These are phyloP conservation scores for Microthyrium microscopicum DNA, from an alignment of 2,329 filamentous ascomycete genomes.

Conservation along the genomic window DNA sequence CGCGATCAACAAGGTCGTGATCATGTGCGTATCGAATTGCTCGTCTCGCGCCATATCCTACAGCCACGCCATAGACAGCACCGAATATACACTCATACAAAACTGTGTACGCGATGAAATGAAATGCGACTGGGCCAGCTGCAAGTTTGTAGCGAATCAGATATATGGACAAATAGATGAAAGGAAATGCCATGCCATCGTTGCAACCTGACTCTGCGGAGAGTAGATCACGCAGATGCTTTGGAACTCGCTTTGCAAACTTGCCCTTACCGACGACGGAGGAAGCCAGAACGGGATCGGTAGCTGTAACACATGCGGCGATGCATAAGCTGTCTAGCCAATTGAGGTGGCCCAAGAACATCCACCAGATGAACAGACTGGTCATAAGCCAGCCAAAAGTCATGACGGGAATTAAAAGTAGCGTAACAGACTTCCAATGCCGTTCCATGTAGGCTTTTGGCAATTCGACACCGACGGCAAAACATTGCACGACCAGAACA, in stretches of 20 bases:
- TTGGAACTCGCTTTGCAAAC: conserved; percentile 92
- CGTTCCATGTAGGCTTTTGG: conserved; percentile 93
- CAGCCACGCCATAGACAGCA: conserved; percentile 66
- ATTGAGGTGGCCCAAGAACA: conserved; percentile 53
- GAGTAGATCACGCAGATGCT: conserved; percentile 86
- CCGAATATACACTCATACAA: conserved; percentile 95
- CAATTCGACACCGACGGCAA: conserved; percentile 79
- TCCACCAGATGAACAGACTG: conserved; percentile 87
- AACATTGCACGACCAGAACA: conserved; percentile 82
- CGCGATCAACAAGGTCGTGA: conserved; percentile 74
- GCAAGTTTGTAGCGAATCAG: conserved; percentile 65
- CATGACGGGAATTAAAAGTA: conserved; percentile 90
- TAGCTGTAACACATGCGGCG: conserved; percentile 90
- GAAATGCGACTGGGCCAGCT: conserved; percentile 51
- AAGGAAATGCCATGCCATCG: conserved; percentile 98
- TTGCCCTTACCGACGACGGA: conserved; percentile 98
- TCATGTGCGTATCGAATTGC: conserved; percentile 78
- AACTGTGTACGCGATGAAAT: conserved; percentile 82
- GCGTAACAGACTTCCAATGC: conserved; percentile 84
- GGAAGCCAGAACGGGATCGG: conserved; percentile 88
- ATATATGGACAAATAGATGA: conserved; percentile 84
- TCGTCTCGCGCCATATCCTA: conserved; percentile 83
- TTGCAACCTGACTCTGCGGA: conserved; percentile 97
- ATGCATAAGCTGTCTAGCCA: conserved; percentile 83
- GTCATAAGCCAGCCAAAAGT: conserved; percentile 88